Conservation (phyloP, 495 filamentous ascomycete species). For the Podospora tetraspora region DNA sequence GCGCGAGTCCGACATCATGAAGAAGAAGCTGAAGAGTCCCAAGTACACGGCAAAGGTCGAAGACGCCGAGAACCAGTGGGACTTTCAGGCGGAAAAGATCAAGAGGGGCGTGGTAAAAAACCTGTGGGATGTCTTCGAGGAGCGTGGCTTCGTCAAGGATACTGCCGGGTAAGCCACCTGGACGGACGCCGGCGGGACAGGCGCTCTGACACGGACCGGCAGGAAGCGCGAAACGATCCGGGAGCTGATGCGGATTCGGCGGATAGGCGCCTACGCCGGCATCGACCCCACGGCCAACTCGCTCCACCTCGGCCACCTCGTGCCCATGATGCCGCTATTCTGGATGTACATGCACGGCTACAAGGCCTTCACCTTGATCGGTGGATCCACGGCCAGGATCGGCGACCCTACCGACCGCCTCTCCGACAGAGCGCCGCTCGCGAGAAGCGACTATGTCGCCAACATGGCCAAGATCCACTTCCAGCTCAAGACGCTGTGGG, state of each 20-base stretch:
- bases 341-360: constrained; percentile 89
- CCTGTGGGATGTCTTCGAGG: constrained; percentile 66
- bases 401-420: constrained; percentile 83
- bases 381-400: constrained; percentile 77
- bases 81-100: constrained; percentile 51
- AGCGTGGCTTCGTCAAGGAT: constrained; percentile 73
- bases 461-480: constrained; percentile 73
- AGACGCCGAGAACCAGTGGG: constrained; percentile 55
- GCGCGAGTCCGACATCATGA: background rate
- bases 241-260: constrained; percentile 60
- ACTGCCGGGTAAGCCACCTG: constrained; percentile 64
- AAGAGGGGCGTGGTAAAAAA: constrained; percentile 54
- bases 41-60: constrained; percentile 47
- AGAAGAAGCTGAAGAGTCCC: constrained; percentile 32
- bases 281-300: constrained; percentile 90
- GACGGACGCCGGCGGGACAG: background rate
- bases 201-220: background rate
- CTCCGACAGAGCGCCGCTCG: constrained; percentile 50
- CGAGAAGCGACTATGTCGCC: constrained; percentile 50
- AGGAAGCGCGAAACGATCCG: constrained; percentile 58
- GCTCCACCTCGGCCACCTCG: constrained; percentile 85
- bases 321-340: constrained; percentile 89
- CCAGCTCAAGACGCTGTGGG: constrained; percentile 75
- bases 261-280: constrained; percentile 78
- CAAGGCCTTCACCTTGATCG: constrained; percentile 67